Base-by-base conservation (phyloP, 2,329 filamentous ascomycete genomes). In the Talaromyces islandicus region DNA sequence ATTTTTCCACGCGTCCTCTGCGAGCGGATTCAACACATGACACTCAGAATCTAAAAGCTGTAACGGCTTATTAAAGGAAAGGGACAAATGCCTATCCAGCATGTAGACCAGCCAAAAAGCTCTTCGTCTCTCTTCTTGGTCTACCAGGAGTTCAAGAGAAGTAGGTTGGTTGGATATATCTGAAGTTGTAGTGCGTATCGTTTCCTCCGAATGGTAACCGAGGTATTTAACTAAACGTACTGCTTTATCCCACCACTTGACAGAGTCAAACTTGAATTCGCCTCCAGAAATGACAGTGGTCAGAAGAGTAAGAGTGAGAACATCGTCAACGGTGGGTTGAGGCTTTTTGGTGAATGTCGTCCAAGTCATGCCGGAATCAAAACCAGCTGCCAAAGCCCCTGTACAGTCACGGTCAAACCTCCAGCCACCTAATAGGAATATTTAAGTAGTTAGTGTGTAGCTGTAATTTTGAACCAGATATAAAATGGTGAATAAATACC, bases 51-150 rank as follows among this genome's bases (percentile, higher is more conserved):
- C 80, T 0, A 76, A 76, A 43, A 83, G 75, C 21, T 71, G 70
- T 4, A 81, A 67, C 2, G 73, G 70, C 2, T 71, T 69, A 63
- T 81, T 81, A 63, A 79, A 81, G 5, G 77, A 81, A 17, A 82
- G 68, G 0, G 77, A 75, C 10, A 82, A 64, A 61, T 82, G 80
- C 10, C 80, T 70, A 60, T 82, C 80, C 6, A 81, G 68, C 25
- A 75, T 73, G 61, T 79, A 82, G 0, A 81, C 64, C 0, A 81
- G 68, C 80, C 80, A 82, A 62, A 80, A 81, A 0, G 78, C 76
- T 5, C 79, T 70, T 4, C 80, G 70, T 4, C 77, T 68, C 65
- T 82, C 80, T 62, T 82, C 80, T 21, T 73, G 71, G 6, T 77
- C 74, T 63, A 83, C 81, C 59, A 74, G 74, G 10, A 72, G 64